A percentile compares a stretch with the other conserved stretches of the same genome.
These are phyloP conservation scores for Tylopilus felleus DNA, from an alignment of 768 basidiomycete species.

Conservation along the genomic window DNA sequence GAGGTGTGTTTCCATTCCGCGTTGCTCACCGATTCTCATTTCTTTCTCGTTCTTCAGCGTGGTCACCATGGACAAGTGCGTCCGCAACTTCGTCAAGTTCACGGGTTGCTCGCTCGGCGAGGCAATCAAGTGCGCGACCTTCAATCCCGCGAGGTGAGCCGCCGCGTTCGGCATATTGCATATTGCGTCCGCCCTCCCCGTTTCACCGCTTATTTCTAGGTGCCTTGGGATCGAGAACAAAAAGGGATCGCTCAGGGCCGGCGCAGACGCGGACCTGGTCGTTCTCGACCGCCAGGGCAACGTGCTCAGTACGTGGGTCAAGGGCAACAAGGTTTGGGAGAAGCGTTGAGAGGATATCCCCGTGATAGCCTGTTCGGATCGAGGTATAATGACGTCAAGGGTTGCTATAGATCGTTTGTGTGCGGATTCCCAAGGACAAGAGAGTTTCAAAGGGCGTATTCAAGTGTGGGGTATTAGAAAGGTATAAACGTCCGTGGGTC, in stretches of 20 bases:
- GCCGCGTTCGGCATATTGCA: neutral
- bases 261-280: conserved; percentile 84
- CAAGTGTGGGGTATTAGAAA: neutral
- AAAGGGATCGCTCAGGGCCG: conserved; percentile 78
- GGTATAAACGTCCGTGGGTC: neutral
- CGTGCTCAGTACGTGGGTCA: conserved; percentile 73
- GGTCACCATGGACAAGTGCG: conserved; percentile 78
- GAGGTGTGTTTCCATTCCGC: conserved; percentile 46
- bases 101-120: conserved; percentile 81
- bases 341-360: conserved; percentile 21
- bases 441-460: neutral
- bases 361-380: neutral
- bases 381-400: neutral
- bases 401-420: neutral
- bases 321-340: conserved; percentile 69
- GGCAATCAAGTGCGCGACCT: conserved; percentile 83
- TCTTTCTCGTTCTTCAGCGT: conserved; percentile 43
- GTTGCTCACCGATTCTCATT: neutral
- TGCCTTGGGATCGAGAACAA: conserved; percentile 74
- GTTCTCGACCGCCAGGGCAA: conserved; percentile 67
- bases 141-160: conserved; percentile 74
- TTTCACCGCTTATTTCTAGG: conserved; percentile 32
- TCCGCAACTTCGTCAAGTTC: conserved; percentile 81
- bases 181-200: neutral
- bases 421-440: neutral